These are phyloP conservation scores for Paspalum vaginatum DNA, from an alignment of 176 grass and related monocot species.

Conservation along the genomic window DNA sequence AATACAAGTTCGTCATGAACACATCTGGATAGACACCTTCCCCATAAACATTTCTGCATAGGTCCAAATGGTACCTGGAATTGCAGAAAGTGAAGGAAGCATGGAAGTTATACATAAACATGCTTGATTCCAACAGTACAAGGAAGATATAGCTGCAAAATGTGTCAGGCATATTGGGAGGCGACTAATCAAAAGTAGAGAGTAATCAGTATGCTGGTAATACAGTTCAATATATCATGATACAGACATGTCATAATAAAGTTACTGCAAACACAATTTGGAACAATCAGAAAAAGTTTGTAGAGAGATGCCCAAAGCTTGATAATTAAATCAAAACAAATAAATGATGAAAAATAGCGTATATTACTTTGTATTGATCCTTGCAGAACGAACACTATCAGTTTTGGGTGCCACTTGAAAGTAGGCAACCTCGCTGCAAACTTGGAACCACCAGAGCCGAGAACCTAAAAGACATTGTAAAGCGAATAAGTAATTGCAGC, in stretches of 20 bases:
- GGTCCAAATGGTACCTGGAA: conserved; percentile 90
- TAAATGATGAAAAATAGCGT: neutral
- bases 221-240: neutral
- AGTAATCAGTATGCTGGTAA: neutral
- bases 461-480: conserved; percentile 55
- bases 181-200: neutral
- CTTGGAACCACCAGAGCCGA: conserved; percentile 97
- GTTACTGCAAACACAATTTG: neutral
- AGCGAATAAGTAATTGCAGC: conserved; percentile 21
- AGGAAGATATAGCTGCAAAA: neutral
- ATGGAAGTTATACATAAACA: neutral
- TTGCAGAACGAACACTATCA: conserved; percentile 78
- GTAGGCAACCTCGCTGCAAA: conserved; percentile 95
- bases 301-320: neutral
- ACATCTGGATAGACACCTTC: conserved; percentile 90
- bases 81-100: conserved; percentile 28
- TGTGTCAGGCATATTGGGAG: neutral
- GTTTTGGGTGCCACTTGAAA: conserved; percentile 93
- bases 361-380: conserved; percentile 66
- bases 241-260: neutral
- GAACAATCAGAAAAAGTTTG: neutral
- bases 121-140: neutral
- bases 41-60: conserved; percentile 88
- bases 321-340: conserved; percentile 2
- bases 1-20: conserved; percentile 93